These are phyloP conservation scores for Saururus chinensis DNA, from an alignment of 164 flowering plant species.

Conservation along the genomic window DNA sequence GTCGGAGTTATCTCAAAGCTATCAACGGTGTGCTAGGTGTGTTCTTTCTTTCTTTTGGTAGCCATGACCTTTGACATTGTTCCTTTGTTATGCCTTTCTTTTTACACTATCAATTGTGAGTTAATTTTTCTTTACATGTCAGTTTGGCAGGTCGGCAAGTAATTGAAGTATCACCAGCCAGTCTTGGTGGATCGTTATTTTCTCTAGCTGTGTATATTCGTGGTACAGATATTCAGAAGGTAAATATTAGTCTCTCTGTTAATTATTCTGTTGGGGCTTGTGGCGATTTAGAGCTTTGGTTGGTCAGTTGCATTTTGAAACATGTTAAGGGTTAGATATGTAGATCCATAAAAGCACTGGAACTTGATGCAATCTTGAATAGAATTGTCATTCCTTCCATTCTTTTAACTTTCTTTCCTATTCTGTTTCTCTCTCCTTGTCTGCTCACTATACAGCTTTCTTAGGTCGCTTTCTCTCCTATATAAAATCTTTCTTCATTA, in stretches of 20 bases:
- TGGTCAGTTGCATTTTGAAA: background rate
- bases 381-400: background rate
- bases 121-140: slow-evolving; percentile 6
- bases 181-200: slow-evolving; percentile 70
- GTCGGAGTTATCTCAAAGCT: slow-evolving; percentile 55
- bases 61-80: background rate
- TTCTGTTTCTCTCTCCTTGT: background rate
- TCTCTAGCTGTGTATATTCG: slow-evolving; percentile 73
- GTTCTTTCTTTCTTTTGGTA: slow-evolving; percentile 1
- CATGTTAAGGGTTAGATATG: no score
- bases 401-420: background rate
- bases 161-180: slow-evolving; percentile 74
- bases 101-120: background rate
- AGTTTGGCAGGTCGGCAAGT: slow-evolving; percentile 96
- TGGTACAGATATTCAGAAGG: slow-evolving; percentile 80
- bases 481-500: no score
- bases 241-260: slow-evolving; percentile 5
- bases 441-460: background rate
- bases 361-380: background rate
- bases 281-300: background rate
- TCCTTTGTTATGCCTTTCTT: background rate
- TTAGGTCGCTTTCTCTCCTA: no score
- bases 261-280: background rate
- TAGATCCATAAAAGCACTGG: no score
- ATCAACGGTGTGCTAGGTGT: slow-evolving; percentile 78